Evolutionary conservation across 345 rosid genomes (phyloP).

Genomic region (Dovyalis caffra): DNA sequence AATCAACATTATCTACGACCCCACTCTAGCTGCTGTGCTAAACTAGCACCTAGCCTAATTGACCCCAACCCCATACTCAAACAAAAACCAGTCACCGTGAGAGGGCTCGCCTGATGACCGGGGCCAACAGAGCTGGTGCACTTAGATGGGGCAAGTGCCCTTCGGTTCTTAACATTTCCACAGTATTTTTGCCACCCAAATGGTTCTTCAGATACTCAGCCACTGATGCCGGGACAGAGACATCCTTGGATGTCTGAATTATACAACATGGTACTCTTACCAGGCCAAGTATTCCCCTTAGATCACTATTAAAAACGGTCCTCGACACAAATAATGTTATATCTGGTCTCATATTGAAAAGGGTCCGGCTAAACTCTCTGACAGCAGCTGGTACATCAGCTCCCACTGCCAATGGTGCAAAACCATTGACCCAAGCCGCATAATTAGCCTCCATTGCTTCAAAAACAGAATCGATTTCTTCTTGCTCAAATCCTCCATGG

Average conservation of each 20-base stretch:
- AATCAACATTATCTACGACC: slow-evolving; percentile 3
- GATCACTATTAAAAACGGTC: slow-evolving; percentile 66
- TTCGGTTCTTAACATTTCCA: slow-evolving; percentile 62
- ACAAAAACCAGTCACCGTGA: slow-evolving; percentile 33
- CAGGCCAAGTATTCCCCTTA: slow-evolving; percentile 64
- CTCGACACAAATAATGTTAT: slow-evolving; percentile 58
- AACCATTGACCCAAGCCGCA: slow-evolving; percentile 78
- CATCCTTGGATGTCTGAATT: slow-evolving; percentile 66
- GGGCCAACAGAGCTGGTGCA: slow-evolving; percentile 64
- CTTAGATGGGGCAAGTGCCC: slow-evolving; percentile 89
- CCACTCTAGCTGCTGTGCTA: background rate
- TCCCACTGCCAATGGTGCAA: slow-evolving; percentile 70
- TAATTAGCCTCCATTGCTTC: slow-evolving; percentile 76
- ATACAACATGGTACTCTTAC: slow-evolving; percentile 64
- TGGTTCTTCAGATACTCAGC: slow-evolving; percentile 60
- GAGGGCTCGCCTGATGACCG: slow-evolving; percentile 62
- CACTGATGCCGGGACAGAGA: slow-evolving; percentile 63
- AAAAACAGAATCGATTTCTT: slow-evolving; percentile 61
- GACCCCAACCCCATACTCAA: background rate
- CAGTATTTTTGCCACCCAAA: slow-evolving; percentile 64
- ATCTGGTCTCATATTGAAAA: slow-evolving; percentile 91
- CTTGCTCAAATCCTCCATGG: slow-evolving; percentile 69
- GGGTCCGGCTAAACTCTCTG: slow-evolving; percentile 75
- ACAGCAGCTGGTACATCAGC: slow-evolving; percentile 83
- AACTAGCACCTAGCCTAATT: background rate